Percentiles rank a stretch among this genome's conserved stretches.
Conservation (phyloP, 345 rosid genomes). For the Cardamine occulta region DNA sequence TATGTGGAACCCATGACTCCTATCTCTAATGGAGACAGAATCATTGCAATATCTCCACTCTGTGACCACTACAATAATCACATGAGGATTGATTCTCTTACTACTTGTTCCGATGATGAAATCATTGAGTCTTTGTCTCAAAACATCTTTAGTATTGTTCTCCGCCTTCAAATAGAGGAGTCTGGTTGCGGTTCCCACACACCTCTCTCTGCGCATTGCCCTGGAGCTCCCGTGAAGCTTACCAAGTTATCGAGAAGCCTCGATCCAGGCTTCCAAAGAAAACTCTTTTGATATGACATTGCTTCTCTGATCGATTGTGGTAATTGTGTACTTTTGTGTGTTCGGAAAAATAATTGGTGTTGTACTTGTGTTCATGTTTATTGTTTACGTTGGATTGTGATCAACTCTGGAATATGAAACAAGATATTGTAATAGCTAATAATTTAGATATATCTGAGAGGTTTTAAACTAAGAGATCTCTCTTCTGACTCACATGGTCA, state of each 20-base stretch:
- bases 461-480: slow-evolving; percentile 32
- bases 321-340: slow-evolving; percentile 24
- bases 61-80: slow-evolving; percentile 31
- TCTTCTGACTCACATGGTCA: slow-evolving; percentile 15
- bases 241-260: slow-evolving; percentile 30
- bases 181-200: slow-evolving; percentile 24
- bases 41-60: slow-evolving; percentile 31
- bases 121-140: slow-evolving; percentile 36
- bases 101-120: slow-evolving; percentile 33
- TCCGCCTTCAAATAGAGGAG: slow-evolving; percentile 33
- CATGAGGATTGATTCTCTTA: slow-evolving; percentile 28
- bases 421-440: slow-evolving; percentile 19
- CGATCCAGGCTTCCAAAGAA: slow-evolving; percentile 31
- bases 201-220: slow-evolving; percentile 32
- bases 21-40: slow-evolving; percentile 7
- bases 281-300: slow-evolving; percentile 28
- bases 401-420: background rate
- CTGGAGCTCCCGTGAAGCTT: slow-evolving; percentile 42
- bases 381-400: slow-evolving; percentile 20
- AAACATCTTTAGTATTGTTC: slow-evolving; percentile 37
- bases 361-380: slow-evolving; percentile 24
- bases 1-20: slow-evolving; percentile 30
- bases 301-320: background rate
- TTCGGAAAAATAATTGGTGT: background rate
- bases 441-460: slow-evolving; percentile 7